Evolutionary conservation across 73 alveolate species (phyloP).

Genomic region (Effrenium voratum): DNA sequence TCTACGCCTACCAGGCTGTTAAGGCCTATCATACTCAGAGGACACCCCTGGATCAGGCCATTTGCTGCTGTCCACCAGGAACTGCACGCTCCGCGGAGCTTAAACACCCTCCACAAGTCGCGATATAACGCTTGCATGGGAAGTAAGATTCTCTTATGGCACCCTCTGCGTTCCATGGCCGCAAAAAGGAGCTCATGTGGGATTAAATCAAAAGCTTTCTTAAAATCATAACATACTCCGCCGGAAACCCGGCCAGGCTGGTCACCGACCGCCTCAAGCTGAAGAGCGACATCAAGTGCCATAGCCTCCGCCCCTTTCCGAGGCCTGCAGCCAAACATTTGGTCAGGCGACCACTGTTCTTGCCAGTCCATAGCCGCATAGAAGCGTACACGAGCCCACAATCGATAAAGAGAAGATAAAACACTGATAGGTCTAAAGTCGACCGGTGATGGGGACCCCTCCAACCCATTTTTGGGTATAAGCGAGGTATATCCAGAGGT

Average conservation of each 20-base stretch:
- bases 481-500: background rate
- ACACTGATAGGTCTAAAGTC: background rate
- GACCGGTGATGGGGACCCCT: background rate
- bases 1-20: background rate
- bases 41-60: conserved; percentile 11
- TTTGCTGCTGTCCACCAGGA: background rate
- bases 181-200: background rate
- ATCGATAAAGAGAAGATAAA: background rate
- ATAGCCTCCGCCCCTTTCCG: conserved; percentile 10
- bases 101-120: background rate
- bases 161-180: background rate
- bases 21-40: conserved; percentile 47
- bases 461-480: background rate
- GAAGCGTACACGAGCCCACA: background rate
- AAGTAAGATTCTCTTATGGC: background rate
- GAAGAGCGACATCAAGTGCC: background rate
- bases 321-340: conserved; percentile 3
- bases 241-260: background rate
- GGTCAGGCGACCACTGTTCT: background rate
- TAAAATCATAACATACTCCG: conserved; percentile 1
- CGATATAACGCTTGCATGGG: background rate
- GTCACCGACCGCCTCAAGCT: background rate
- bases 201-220: conserved; percentile 15
- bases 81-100: background rate
- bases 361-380: background rate